These are phyloP conservation scores for Corrigiola litoralis DNA, from an alignment of 179 eudicot species.

Conservation along the genomic window DNA sequence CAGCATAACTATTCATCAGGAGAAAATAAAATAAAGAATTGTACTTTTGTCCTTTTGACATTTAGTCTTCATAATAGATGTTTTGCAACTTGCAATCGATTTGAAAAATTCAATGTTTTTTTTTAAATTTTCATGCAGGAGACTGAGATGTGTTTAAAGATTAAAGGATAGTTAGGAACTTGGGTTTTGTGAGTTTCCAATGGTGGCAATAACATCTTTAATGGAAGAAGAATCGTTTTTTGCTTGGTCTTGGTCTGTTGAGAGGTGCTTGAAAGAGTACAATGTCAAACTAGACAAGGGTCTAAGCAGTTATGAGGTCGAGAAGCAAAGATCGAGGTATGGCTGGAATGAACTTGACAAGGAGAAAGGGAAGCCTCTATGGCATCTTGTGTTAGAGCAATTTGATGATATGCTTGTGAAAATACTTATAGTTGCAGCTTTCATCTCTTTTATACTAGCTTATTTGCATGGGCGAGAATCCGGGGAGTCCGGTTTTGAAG, in stretches of 20 bases:
- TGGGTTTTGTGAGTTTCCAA: constrained; percentile 14
- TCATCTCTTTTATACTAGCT: constrained; percentile 68
- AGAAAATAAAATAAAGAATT: neutral
- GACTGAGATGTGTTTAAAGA: neutral
- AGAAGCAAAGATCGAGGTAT: constrained; percentile 39
- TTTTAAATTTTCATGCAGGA: constrained; percentile 15
- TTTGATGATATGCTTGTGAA: constrained; percentile 80
- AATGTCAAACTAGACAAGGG: constrained; percentile 66
- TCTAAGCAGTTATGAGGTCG: constrained; percentile 54
- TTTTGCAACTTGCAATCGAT: neutral
- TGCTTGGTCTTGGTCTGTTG: constrained; percentile 70
- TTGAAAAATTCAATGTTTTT: neutral
- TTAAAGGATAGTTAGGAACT: neutral
- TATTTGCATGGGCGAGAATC: constrained; percentile 47
- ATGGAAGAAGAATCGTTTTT: constrained; percentile 50
- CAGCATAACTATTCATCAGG: neutral
- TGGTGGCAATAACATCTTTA: constrained; percentile 27
- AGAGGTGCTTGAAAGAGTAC: constrained; percentile 61
- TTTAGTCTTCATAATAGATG: neutral
- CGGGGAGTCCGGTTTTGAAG: constrained; percentile 46
- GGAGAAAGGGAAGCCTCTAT: constrained; percentile 68
- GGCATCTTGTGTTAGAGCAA: constrained; percentile 73
- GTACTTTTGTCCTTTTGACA: neutral
- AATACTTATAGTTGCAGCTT: constrained; percentile 69
- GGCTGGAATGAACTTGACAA: constrained; percentile 80